These are phyloP conservation scores for Raffaelea deltoideospora DNA, from an alignment of 2,329 filamentous ascomycete species.

Conservation along the genomic window DNA sequence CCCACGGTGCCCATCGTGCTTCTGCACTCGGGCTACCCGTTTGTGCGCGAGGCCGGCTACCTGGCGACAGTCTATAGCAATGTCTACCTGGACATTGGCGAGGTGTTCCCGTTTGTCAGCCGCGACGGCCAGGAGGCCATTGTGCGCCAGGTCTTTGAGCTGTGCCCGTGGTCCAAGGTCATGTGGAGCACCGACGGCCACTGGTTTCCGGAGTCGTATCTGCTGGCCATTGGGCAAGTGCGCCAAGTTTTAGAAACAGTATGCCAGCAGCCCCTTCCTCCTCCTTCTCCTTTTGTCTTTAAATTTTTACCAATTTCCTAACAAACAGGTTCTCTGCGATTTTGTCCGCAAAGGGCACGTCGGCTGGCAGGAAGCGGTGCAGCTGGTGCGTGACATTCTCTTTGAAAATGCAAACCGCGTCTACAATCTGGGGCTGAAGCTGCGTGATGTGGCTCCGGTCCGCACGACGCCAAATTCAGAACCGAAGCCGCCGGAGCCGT, in stretches of 20 bases:
- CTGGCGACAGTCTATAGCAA: conserved; percentile 64
- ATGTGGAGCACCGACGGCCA: conserved; percentile 72
- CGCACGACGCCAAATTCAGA: too few species aligned
- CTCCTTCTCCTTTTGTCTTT: too few species aligned
- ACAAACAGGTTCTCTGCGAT: conserved; percentile 47
- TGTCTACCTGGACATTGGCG: conserved; percentile 69
- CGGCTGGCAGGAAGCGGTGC: conserved; percentile 43
- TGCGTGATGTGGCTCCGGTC: conserved; percentile 12
- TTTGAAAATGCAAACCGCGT: conserved; percentile 67
- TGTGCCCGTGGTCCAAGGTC: conserved; percentile 61
- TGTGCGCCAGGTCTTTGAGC: conserved; percentile 56
- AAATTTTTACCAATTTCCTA: too few species aligned
- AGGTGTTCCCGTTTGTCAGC: conserved; percentile 67
- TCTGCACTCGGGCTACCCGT: conserved; percentile 70
- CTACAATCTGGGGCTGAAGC: conserved; percentile 44
- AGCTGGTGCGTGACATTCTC: conserved; percentile 50
- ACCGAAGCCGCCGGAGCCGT: too few species aligned
- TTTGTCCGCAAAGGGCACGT: conserved; percentile 51
- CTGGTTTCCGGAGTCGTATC: conserved; percentile 64
- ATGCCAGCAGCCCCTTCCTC: too few species aligned
- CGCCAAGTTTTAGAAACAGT: conserved; percentile 55
- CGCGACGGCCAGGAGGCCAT: conserved; percentile 60
- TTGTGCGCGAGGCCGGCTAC: conserved; percentile 63
- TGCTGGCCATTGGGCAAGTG: conserved; percentile 57
- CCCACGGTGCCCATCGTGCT: conserved; percentile 59